Conservation (phyloP, 73 alveolate genomes). For the Tetrahymena borealis region DNA sequence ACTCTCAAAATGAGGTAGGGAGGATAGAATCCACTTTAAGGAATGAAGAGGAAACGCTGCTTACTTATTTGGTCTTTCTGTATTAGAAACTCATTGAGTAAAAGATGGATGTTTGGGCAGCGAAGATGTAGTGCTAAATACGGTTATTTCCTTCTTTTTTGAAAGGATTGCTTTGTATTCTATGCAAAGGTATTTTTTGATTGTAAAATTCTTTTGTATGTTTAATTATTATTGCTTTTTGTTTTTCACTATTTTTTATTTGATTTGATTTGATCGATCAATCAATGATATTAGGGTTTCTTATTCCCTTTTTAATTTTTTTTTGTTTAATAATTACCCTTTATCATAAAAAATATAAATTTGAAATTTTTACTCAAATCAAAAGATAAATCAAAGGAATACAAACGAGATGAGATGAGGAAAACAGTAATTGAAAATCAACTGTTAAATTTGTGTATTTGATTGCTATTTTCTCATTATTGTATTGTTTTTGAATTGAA, state of each 20-base stretch:
- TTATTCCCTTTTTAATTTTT: not conserved
- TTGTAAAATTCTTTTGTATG: not conserved
- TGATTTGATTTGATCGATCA: too few relatives aligned
- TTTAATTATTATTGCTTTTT: not conserved
- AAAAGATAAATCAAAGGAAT: not conserved
- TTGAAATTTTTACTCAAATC: not conserved
- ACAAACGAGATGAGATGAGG: not conserved
- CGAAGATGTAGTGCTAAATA: not conserved
- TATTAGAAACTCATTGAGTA: not conserved
- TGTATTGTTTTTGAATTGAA: not conserved
- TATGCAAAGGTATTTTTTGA: not conserved
- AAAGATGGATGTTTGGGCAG: not conserved
- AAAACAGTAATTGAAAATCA: not conserved
- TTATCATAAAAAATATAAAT: not conserved
- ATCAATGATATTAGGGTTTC: not conserved
- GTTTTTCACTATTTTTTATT: not conserved
- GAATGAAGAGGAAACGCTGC: not conserved
- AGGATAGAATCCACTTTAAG: not conserved
- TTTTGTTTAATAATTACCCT: not conserved
- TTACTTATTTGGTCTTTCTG: not conserved
- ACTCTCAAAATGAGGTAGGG: too few relatives aligned
- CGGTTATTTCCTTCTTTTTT: slow-evolving; percentile 2
- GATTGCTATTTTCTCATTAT: not conserved
- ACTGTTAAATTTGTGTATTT: not conserved
- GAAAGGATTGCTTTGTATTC: slow-evolving; percentile 2